Percentiles rank a stretch among this genome's conserved stretches.
phyloP scores from a whole-genome alignment of 768 basidiomycete species.

The Symmetrospora coprosmae region DNA sequence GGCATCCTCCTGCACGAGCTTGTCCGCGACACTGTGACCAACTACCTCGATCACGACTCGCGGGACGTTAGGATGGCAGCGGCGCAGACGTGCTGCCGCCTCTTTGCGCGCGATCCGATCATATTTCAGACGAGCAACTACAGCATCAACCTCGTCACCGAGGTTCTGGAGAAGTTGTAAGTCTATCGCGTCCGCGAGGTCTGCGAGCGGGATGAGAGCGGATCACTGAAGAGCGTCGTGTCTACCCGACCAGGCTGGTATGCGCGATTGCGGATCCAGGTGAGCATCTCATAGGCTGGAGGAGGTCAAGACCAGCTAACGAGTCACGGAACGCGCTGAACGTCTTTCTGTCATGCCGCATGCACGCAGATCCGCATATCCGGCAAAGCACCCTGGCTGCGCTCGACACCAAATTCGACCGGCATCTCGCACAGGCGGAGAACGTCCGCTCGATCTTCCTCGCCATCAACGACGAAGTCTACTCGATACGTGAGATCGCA shows the following conservation, averaged over 20 bases:
- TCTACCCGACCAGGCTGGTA: not conserved
- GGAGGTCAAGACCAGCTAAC: not conserved
- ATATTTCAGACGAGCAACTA: conserved; percentile 90
- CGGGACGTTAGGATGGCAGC: conserved; percentile 75
- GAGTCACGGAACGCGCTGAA: conserved; percentile 10
- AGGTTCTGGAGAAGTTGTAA: conserved; percentile 89
- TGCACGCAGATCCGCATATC: conserved; percentile 64
- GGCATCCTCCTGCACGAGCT: conserved; percentile 96
- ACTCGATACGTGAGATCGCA: conserved; percentile 81
- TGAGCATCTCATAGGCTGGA: conserved; percentile 35
- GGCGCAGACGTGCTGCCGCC: conserved; percentile 74
- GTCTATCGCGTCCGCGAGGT: too few species aligned
- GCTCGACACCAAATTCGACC: conserved; percentile 85
- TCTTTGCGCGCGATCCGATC: conserved; percentile 88
- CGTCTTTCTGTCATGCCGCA: conserved; percentile 11
- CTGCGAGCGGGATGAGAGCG: too few species aligned
- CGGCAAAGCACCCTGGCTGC: conserved; percentile 71
- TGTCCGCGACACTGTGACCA: conserved; percentile 75
- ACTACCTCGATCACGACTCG: conserved; percentile 85
- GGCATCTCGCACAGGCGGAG: conserved; percentile 91
- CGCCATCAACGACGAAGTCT: conserved; percentile 90
- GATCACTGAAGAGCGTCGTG: too few species aligned
- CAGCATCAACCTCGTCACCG: conserved; percentile 90
- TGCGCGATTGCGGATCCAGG: conserved; percentile 54
- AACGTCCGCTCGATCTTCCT: conserved; percentile 96